Percentiles rank a stretch among this genome's conserved stretches.
These are phyloP conservation scores for Leptodontidium sp. DNA, from an alignment of 2,329 filamentous ascomycete species.

Conservation along the genomic window DNA sequence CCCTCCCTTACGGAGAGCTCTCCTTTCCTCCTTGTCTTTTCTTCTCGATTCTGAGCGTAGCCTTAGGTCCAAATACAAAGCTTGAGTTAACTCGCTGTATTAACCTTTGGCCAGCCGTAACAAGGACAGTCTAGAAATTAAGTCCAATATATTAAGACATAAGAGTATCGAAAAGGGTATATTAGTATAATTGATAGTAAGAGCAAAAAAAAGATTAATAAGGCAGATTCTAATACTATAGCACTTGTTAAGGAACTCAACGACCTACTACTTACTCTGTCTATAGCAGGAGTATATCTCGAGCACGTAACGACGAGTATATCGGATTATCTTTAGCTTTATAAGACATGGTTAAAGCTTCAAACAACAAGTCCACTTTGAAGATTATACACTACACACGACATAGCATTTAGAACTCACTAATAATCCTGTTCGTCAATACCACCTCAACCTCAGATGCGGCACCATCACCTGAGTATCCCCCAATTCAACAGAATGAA, in stretches of 20 bases:
- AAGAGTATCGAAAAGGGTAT: constrained; percentile 30
- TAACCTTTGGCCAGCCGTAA: no score
- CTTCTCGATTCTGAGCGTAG: no score
- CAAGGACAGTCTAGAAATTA: no score
- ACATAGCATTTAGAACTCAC: background rate
- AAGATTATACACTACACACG: background rate
- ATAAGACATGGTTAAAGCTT: background rate
- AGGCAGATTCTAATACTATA: constrained; percentile 16
- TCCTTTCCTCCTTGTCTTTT: no score
- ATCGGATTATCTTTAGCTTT: background rate
- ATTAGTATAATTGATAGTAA: background rate
- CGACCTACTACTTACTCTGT: background rate
- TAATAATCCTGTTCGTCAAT: no score
- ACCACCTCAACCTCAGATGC: no score
- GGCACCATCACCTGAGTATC: no score
- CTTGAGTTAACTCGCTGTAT: no score
- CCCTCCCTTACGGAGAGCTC: no score
- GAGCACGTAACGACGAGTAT: background rate
- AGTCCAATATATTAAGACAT: no score
- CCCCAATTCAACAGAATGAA: no score
- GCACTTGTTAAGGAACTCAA: background rate
- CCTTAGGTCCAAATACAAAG: no score
- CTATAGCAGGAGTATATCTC: background rate
- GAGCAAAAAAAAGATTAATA: constrained; percentile 19
- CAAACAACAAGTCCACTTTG: background rate